Conservation (phyloP, 1,284 basidiomycete species). For the Boletus austroedulis region DNA sequence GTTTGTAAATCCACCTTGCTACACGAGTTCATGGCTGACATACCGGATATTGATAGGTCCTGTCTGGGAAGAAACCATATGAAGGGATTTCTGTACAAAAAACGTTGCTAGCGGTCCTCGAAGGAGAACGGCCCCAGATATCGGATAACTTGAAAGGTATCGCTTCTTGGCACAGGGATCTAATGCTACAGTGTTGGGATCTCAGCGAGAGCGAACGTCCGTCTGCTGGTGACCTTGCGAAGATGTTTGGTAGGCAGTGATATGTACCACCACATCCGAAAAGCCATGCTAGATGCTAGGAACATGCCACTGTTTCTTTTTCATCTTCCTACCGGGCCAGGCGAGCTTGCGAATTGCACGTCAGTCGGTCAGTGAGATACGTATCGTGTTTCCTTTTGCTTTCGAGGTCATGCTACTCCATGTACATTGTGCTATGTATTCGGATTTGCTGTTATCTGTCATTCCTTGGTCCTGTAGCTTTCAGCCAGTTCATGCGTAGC, state of each 20-base stretch:
- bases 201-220: conserved; percentile 18
- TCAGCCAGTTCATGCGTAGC: too few species aligned
- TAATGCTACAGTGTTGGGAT: conserved; percentile 27
- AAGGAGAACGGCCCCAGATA: conserved; percentile 19
- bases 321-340: not conserved
- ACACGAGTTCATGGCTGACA: conserved; percentile 9
- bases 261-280: not conserved
- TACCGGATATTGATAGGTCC: conserved; percentile 12
- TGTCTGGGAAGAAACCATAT: conserved; percentile 29
- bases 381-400: too few species aligned
- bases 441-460: too few species aligned
- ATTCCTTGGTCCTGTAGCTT: too few species aligned
- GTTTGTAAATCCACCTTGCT: conserved; percentile 17
- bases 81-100: conserved; percentile 3
- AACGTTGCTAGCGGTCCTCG: conserved; percentile 5
- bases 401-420: too few species aligned
- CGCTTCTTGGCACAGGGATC: not conserved
- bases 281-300: not conserved
- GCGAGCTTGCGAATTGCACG: not conserved
- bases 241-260: conserved; percentile 8
- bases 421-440: too few species aligned
- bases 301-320: not conserved
- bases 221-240: conserved; percentile 10
- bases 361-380: not conserved
- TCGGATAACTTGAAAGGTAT: conserved; percentile 4